These are phyloP conservation scores for Neurospora crassa DNA, from an alignment of 2,329 filamentous ascomycete genomes.

Conservation along the genomic window DNA sequence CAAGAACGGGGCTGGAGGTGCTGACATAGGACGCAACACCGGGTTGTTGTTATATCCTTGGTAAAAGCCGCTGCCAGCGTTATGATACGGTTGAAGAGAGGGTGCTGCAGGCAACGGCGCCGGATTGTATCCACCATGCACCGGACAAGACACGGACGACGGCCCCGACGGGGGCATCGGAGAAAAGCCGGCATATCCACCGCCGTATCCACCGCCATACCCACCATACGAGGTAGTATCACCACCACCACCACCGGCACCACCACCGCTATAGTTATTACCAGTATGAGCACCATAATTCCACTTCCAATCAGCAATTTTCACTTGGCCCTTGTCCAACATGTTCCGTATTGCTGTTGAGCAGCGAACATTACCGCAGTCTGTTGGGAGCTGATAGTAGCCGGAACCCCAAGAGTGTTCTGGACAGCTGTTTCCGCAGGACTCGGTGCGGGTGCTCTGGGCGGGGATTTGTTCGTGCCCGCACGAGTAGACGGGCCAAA, in stretches of 20 bases:
- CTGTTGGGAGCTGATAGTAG: background rate
- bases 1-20: background rate
- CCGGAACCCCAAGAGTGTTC: background rate
- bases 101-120: background rate
- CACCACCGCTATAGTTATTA: background rate
- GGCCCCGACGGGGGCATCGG: background rate
- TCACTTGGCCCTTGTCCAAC: background rate
- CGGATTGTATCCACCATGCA: background rate
- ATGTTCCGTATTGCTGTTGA: background rate
- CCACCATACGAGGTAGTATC: background rate
- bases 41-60: background rate
- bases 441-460: background rate
- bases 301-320: background rate
- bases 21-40: background rate
- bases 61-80: background rate
- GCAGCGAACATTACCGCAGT: background rate
- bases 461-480: background rate
- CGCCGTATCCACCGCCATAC: background rate
- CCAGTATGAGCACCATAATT: background rate
- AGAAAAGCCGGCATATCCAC: background rate
- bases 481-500: background rate
- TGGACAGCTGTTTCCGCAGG: background rate
- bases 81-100: background rate
- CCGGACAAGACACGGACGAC: background rate
- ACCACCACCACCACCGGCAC: background rate